Conservation (phyloP, 805 yeast genomes). For the Limtongia smithiae region DNA sequence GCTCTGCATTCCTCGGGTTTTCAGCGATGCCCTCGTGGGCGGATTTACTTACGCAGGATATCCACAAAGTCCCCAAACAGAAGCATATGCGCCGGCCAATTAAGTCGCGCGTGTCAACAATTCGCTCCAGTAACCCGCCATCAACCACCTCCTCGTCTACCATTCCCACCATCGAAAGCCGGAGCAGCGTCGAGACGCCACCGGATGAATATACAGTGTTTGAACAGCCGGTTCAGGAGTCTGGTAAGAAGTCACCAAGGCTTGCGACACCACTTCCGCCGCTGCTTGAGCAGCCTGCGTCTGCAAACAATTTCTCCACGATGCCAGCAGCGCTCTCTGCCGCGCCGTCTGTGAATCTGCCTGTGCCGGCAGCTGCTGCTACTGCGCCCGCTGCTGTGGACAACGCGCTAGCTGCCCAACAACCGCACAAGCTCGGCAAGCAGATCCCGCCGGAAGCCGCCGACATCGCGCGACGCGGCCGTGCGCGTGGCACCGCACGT, state of each 20-base stretch:
- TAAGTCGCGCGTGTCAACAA: slow-evolving; percentile 3
- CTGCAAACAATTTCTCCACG: neutral
- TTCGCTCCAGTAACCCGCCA: neutral
- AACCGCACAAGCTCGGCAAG: neutral
- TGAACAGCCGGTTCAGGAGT: too few species aligned
- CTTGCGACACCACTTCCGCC: too few species aligned
- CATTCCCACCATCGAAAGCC: slow-evolving; percentile 6
- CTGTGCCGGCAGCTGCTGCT: neutral
- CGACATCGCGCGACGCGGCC: slow-evolving; percentile 9
- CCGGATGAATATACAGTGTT: too few species aligned
- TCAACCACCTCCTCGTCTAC: slow-evolving; percentile 25
- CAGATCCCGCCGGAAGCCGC: slow-evolving; percentile 7
- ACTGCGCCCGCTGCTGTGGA: neutral
- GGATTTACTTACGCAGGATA: slow-evolving; percentile 44
- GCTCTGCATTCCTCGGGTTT: slow-evolving; percentile 37
- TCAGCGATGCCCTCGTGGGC: slow-evolving; percentile 39
- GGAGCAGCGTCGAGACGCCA: slow-evolving; percentile 24
- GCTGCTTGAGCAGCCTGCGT: neutral
- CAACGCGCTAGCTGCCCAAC: neutral
- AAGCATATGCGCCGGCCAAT: neutral
- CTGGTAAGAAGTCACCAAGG: neutral
- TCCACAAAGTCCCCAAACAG: slow-evolving; percentile 45
- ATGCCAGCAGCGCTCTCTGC: neutral
- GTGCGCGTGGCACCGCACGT: slow-evolving; percentile 5
- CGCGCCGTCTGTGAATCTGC: too few species aligned